Evolutionary conservation across 495 filamentous ascomycete genomes (phyloP).

Genomic region (Astrothelium subdiscretum): DNA sequence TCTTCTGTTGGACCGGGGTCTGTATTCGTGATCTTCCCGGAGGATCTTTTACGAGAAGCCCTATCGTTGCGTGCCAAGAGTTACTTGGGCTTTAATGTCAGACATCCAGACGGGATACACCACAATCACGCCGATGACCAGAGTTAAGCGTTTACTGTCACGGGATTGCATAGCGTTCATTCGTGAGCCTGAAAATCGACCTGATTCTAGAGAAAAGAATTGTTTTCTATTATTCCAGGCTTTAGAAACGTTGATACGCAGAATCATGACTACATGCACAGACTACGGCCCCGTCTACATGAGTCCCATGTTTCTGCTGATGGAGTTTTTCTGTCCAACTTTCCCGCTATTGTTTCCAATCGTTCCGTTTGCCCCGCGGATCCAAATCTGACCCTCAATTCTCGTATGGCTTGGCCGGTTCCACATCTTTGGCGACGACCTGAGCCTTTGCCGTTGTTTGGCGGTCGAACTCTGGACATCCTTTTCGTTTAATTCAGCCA

Average conservation of each 20-base stretch:
- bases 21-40: too few relatives aligned
- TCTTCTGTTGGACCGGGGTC: too few relatives aligned
- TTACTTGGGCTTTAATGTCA: too few relatives aligned
- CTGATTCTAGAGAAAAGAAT: neutral
- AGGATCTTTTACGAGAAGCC: too few relatives aligned
- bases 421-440: neutral
- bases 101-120: too few relatives aligned
- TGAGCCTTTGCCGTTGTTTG: neutral
- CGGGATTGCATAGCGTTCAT: too few relatives aligned
- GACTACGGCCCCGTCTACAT: neutral
- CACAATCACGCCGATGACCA: too few relatives aligned
- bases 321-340: neutral
- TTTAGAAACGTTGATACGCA: neutral
- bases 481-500: neutral
- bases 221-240: neutral
- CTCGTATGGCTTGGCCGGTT: neutral
- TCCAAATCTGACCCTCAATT: neutral
- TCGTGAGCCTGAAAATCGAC: too few relatives aligned
- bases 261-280: neutral
- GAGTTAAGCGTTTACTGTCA: too few relatives aligned
- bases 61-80: too few relatives aligned
- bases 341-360: neutral
- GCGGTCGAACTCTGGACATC: neutral
- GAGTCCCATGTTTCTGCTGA: neutral
- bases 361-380: too few relatives aligned